Evolutionary conservation across 1,139 yeast genomes (phyloP).

Genomic region (Diutina pseudorugosa): DNA sequence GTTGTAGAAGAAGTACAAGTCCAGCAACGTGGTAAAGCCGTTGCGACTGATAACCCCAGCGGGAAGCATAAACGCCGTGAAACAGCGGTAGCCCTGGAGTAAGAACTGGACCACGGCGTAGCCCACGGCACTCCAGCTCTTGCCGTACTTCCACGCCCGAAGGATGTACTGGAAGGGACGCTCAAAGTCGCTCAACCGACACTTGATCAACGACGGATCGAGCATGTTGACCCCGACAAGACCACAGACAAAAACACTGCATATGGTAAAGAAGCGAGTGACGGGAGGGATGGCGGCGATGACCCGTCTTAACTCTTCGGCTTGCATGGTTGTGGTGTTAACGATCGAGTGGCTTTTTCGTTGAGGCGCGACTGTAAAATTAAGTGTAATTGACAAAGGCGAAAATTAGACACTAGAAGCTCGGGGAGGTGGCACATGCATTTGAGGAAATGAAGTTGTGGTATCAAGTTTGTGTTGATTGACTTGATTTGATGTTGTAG

Average conservation of each 20-base stretch:
- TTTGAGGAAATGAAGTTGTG: too few relatives aligned
- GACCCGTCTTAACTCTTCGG: conserved; percentile 15
- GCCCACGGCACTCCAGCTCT: conserved; percentile 2
- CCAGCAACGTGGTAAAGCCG: conserved; percentile 32
- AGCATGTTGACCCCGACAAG: conserved; percentile 13
- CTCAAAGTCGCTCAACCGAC: conserved; percentile 5
- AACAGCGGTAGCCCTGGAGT: conserved; percentile 21
- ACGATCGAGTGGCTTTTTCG: background rate
- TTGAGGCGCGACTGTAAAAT: background rate
- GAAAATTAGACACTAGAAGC: too few relatives aligned
- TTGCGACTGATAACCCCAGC: conserved; percentile 13
- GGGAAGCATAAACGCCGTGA: conserved; percentile 39
- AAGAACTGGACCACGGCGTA: conserved; percentile 7
- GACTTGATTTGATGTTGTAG: too few relatives aligned
- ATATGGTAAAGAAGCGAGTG: conserved; percentile 31
- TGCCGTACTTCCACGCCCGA: background rate
- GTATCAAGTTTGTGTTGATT: too few relatives aligned
- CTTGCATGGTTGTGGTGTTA: background rate
- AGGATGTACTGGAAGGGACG: background rate
- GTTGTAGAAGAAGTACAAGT: conserved; percentile 43
- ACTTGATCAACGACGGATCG: conserved; percentile 7
- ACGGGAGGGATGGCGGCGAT: conserved; percentile 32
- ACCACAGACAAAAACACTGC: conserved; percentile 21
- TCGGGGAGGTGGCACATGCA: too few relatives aligned
- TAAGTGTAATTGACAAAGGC: too few relatives aligned